Conservation (phyloP, 2,329 filamentous ascomycete species). For the Epichloe scottii region DNA sequence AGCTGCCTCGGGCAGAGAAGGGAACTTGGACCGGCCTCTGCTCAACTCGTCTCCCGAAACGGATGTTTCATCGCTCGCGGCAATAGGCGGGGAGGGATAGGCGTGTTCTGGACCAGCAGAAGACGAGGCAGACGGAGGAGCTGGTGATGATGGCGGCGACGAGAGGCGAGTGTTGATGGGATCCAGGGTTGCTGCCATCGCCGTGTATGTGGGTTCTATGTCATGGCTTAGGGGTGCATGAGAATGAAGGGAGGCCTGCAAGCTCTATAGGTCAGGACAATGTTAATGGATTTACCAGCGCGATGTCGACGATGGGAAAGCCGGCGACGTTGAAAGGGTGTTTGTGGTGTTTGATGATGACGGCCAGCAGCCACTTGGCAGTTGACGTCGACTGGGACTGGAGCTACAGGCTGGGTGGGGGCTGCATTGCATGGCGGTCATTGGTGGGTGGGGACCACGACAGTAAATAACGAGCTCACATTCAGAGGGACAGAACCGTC, state of each 20-base stretch:
- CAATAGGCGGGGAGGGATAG: constrained; percentile 9
- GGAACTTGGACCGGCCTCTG: constrained; percentile 6
- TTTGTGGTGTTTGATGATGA: neutral
- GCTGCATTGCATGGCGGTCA: neutral
- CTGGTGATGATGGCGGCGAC: constrained; percentile 7
- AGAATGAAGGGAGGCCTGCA: neutral
- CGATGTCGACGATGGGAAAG: neutral
- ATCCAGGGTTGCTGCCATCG: constrained; percentile 15
- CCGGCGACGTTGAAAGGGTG: neutral
- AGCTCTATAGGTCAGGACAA: neutral
- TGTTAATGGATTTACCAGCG: neutral
- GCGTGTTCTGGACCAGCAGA: neutral
- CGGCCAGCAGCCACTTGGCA: neutral
- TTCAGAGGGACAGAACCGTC: too few relatives aligned
- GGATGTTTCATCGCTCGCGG: constrained; percentile 19
- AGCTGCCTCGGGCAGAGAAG: neutral
- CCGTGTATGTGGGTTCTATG: neutral
- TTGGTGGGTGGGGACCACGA: too few relatives aligned
- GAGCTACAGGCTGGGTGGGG: neutral
- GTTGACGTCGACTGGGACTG: neutral
- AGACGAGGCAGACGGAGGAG: constrained; percentile 1
- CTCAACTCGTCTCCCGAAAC: constrained; percentile 16
- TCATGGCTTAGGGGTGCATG: constrained; percentile 1
- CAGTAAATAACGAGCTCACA: too few relatives aligned
- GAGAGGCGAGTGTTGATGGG: constrained; percentile 9